Conservation (phyloP, 2,329 filamentous ascomycete genomes). For the Madurella mycetomatis region DNA sequence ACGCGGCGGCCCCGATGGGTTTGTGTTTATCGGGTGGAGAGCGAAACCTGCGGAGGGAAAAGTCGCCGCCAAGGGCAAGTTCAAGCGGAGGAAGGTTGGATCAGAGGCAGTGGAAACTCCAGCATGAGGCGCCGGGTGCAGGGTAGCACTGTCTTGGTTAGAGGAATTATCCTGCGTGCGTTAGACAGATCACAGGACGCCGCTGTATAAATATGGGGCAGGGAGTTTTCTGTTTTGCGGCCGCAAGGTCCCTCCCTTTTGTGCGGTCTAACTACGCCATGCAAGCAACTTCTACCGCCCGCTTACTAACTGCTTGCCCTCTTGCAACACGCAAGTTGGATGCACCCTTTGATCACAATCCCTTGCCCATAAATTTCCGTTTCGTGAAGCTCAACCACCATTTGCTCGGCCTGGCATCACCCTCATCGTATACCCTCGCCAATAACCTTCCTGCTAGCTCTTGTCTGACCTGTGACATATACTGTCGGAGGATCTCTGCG, state of each 20-base stretch:
- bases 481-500: constrained; percentile 82
- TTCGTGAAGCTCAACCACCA: constrained; percentile 99
- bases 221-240: no score
- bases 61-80: constrained; percentile 78
- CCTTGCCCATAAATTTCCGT: constrained; percentile 99
- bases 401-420: constrained; percentile 67
- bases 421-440: constrained; percentile 79
- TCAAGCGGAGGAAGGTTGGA: constrained; percentile 53
- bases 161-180: neutral
- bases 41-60: constrained; percentile 75
- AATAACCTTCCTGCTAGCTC: constrained; percentile 81
- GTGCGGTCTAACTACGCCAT: no score
- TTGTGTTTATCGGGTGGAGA: constrained; percentile 76
- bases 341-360: constrained; percentile 48
- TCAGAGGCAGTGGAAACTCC: constrained; percentile 13
- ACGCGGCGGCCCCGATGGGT: constrained; percentile 83
- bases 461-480: constrained; percentile 87
- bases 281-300: no score
- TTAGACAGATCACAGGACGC: neutral
- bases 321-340: neutral
- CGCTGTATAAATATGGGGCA: neutral
- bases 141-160: neutral
- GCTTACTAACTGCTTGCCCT: neutral
- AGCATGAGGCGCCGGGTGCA: neutral
- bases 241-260: no score